Base-by-base conservation (phyloP, 768 basidiomycete species). In the Omphalotus guepiniiformis region DNA sequence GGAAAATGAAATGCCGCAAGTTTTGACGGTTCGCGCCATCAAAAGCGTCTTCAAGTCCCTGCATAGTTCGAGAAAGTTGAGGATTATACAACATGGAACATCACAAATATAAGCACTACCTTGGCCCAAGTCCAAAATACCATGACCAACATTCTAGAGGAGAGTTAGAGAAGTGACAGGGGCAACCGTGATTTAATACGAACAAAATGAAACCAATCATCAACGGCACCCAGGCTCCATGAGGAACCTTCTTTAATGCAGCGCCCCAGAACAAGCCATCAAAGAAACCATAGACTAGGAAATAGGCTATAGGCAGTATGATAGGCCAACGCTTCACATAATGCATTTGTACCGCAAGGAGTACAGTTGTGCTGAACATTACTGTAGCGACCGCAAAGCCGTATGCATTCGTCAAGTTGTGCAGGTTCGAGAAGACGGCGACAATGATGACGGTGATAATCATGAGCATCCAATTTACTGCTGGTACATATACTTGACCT, bases 231-330 rank as follows among this genome's bases (percentile, higher is more conserved):
- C 82, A 86, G 2, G 81, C 84, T 15, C 84, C 83, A 18, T 71
- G 62, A 0, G 82, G 82, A 4, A 84, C 69, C 58, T 85, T 83
- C 56, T 71, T 78, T 49, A 83, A 56, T 0, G 79, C 62, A 0
- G 83, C 78, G 21, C 81, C 83, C 78, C 79, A 84, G 65, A 86
- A 86, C 13, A 83, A 64, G 52, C 80, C 81, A 59, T 85, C 83
- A 42, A 85, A 65, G 66, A 85, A 85, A 8, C 81, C 82, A 40
- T 77, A 84, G 18, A 72, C 55, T 9, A 78, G 0, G 53, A 82
- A 75, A 56, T 74, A 84, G 1, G 53, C 60, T 4, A 79, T 6
- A 0, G 70, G 67, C 12, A 81, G 39, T 3, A 73, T 29, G 41
- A 71, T 52, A 3, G 76, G 73, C 46, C 69, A 63, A 18, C 67